Evolutionary conservation across 1,284 basidiomycete genomes (phyloP).

Genomic region (Rhodotorula sp.): DNA sequence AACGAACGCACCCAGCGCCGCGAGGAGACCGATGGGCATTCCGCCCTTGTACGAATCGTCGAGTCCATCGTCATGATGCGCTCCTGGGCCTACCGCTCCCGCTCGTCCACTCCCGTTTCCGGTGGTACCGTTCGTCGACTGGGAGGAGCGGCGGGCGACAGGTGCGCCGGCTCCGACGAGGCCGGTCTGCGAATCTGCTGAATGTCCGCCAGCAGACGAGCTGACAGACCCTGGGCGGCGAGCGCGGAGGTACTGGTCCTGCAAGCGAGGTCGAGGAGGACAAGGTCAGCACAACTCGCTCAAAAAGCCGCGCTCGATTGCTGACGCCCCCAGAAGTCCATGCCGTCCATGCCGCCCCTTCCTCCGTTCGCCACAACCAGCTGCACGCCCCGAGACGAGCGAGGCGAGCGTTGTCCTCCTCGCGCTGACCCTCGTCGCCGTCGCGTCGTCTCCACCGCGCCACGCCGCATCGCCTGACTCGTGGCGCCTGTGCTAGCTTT

Average conservation of each 20-base stretch:
- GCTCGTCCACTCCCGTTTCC: not conserved
- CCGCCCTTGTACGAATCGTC: conserved; percentile 22
- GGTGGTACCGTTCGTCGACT: not conserved
- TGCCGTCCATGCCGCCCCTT: no score
- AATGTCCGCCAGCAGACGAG: not conserved
- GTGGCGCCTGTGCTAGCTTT: not conserved
- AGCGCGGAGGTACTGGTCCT: conserved; percentile 19
- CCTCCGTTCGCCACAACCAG: not conserved
- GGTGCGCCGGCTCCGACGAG: conserved; percentile 14
- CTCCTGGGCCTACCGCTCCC: not conserved
- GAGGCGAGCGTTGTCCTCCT: not conserved
- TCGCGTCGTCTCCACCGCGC: not conserved
- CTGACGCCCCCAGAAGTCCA: no score
- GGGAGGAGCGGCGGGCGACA: not conserved
- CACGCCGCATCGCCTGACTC: not conserved
- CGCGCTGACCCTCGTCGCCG: not conserved
- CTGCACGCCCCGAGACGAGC: not conserved
- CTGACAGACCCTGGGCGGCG: not conserved
- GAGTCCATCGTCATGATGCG: conserved; percentile 6
- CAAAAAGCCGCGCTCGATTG: not conserved
- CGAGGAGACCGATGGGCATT: conserved; percentile 30
- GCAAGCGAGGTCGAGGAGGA: not conserved
- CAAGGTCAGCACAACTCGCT: not conserved
- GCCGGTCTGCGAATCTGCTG: conserved; percentile 4
- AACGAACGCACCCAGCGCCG: conserved; percentile 21